These are phyloP conservation scores for Solanum hybrid DNA, from an alignment of 305 asterid genomes.

Conservation along the genomic window DNA sequence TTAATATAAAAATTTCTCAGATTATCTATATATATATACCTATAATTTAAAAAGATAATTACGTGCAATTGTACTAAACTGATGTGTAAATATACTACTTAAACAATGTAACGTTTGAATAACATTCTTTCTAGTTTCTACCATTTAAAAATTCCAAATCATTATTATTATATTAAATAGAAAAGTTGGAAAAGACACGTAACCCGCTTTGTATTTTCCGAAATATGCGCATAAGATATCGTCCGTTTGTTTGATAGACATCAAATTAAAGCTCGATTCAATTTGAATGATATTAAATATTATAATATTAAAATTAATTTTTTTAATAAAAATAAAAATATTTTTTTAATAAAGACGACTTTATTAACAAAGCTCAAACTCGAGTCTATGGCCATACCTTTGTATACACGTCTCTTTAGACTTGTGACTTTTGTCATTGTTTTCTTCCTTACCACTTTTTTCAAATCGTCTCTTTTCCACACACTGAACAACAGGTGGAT, in stretches of 20 bases:
- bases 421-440: not conserved
- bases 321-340: no score
- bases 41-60: not conserved
- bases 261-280: no score
- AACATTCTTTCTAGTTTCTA: not conserved
- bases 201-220: conserved; percentile 13
- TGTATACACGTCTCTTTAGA: not conserved
- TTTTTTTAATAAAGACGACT: not conserved
- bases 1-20: not conserved
- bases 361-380: not conserved
- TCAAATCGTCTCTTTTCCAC: not conserved
- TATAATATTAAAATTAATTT: no score
- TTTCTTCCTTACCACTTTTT: not conserved
- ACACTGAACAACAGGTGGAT: not conserved
- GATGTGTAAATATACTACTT: not conserved
- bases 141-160: not conserved
- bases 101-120: not conserved
- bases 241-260: not conserved
- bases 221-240: conserved; percentile 22
- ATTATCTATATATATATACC: not conserved
- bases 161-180: not conserved
- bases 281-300: no score
- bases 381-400: not conserved
- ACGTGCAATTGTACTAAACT: not conserved
- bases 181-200: not conserved